Base-by-base conservation (phyloP, 1,284 basidiomycete genomes). In the Porogramme epimiltina region DNA sequence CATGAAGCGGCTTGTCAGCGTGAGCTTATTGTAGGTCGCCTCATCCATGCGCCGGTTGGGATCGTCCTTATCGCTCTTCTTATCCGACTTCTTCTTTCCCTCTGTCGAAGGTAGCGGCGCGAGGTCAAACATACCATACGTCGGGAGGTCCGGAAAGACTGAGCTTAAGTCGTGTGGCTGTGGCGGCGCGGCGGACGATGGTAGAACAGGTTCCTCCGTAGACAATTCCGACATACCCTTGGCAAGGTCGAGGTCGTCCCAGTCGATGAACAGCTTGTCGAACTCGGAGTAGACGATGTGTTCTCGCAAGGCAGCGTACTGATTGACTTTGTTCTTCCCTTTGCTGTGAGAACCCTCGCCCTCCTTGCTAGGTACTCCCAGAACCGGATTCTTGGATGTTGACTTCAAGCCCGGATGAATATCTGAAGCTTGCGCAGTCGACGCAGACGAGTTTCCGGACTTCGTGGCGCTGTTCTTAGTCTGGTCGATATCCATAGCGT, bases 41-140 rank as follows among this genome's bases (percentile, higher is more conserved):
- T 88, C 87, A 53, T 91, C 88, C 0, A 74, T 62, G 34, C 89
- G 76, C 64, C 79, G 87, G 59, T 78, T 82, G n/a, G 83, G 81
- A 61, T 89, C 88, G 54, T 90, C 56, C 72, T 47, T 81, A 54
- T 89, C 86, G 1, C 73, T 73, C 56, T 75, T 76, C 62, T 79
- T 81, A 26, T 84, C 82, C 2, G 73, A 70, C 48, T 78, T 65
- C 52, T 58, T 58, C 37, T 47, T 54, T 23, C 51, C 51, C 40
- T 65, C 55, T 47, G 57, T 42, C 48, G 57, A 43, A 77, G 80
- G 23, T 85, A 72, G 52, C 87, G 89, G 11, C 82, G 85, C 62
- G 87, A 91, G 38, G 87, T 78, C 26, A 75, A 73, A 2, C 77
- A 75, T 22, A 86, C 66, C 59, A 81, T 82, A 31, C 75, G 64